Evolutionary conservation across 2,329 filamentous ascomycete species (phyloP), one percentile per base, ranked within the genome.

Genomic region (Aschersonia sp.): DNA sequence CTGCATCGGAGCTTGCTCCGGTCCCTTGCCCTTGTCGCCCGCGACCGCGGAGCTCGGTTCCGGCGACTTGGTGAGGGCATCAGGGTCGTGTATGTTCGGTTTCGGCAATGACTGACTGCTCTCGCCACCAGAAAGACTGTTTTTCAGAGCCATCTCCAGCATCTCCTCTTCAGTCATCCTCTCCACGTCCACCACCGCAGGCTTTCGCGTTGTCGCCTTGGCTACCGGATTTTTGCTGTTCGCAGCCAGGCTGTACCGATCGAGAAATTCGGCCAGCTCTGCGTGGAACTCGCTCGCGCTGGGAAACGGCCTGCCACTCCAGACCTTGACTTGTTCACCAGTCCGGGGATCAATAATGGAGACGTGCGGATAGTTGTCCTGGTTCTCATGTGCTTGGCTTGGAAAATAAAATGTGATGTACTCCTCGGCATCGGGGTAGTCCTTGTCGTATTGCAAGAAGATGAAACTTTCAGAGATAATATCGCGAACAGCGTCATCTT

Each of bases 91-190:
- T 6, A 84, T 70, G 55, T 78, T 81, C 0, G 76, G 58, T 49
- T 60, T 65, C 22, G 65, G 64, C 11, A 61, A 59, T 9, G 63
- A 61, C 8, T 61, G 57, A 57, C 60, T 52, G 57, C 61, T 60
- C 42, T 51, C 53, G 37, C 55, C 55, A 12, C 56, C 60, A 11
- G 79, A 81, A 43, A 97, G 68, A 60, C 89, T 96, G 67, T 94
- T 92, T 62, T 89, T 81, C 60, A 98, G 65, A 0, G 92, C 92
- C 76, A 96, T 81, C 63, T 96, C 85, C 55, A 98, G 70, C 88
- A 95, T 94, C 67, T 98, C 89, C 45, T 97, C 89, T 61, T 98
- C 92, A 0, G 87, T 95, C 83, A 98, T 90, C 40, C 85, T 80
- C 50, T 85, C 84, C 2, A 96, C 78, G 54, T 90, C 86, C 47